Evolutionary conservation across 169 alveolate species (phyloP), one percentile per base, ranked within the genome.

Genomic region (Plasmodium relictum): DNA sequence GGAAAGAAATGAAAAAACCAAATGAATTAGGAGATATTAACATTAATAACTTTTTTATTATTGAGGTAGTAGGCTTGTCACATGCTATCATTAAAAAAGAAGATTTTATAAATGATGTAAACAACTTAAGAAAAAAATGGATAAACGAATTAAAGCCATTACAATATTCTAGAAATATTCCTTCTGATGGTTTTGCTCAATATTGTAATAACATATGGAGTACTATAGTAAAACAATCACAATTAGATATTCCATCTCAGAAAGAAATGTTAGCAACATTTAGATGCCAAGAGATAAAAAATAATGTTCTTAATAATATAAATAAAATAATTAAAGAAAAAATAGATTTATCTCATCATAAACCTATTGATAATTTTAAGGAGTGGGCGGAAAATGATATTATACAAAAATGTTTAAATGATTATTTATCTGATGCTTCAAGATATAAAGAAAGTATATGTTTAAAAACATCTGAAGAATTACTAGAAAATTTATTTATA

Each of bases 141-240:
- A 62, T 65, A 3, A 54, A 58, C 12, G 80, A 66, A 22, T 86
- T 96, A 41, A 80, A 93, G 24, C 96, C 97, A 6, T n/a, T n/a
- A 39, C 41, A 85, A 16, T 96, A 96, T 91, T 93, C 97, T 3
- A 86, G 97, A 70, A 58, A 69, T 44, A 94, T 96, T 18, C 98
- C 98, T 3, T 89, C 97, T 1, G 98, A 96, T 63, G 98, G 98
- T 42, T 94, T 95, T 88, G 95, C 94, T 16, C 92, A 86, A 61
- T 96, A 96, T 73, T 88, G 94, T 31, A 56, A 74, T 74, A 91
- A 83, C 68, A 85, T 94, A 22, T 86, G 95, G 95, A 92, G 94
- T 42, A 95, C 97, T 18, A 95, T 95, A 5, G 93, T 89, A 90
- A 93, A 95, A 74, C 96, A 95, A 92, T 88, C 92, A n/a, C 97